A percentile compares a stretch with the other conserved stretches of the same genome.
Evolutionary conservation across 495 filamentous ascomycete species (phyloP).

Genomic region (Amniculicola lignicola): DNA sequence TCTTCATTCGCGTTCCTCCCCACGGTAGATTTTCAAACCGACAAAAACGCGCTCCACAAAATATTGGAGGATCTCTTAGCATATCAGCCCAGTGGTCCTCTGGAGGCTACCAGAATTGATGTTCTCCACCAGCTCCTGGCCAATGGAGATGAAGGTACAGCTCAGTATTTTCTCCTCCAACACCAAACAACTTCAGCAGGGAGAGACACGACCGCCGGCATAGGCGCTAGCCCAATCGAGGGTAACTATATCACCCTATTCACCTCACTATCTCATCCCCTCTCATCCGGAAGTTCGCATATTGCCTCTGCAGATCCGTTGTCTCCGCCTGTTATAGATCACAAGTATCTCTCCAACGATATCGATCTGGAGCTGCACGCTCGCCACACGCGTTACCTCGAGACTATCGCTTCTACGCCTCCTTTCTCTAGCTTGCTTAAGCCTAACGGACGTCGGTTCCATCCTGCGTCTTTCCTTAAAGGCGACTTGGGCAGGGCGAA

Average conservation of each 20-base stretch:
- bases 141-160: constrained; percentile 28
- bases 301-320: constrained; percentile 55
- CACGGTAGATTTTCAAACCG: neutral
- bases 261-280: constrained; percentile 37
- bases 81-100: neutral
- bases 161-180: neutral
- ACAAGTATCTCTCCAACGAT: constrained; percentile 48
- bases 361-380: constrained; percentile 7
- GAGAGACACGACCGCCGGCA: constrained; percentile 29
- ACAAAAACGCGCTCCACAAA: neutral
- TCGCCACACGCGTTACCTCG: neutral
- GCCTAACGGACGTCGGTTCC: neutral
- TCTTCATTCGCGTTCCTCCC: neutral
- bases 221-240: constrained; percentile 12
- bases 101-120: neutral
- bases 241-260: constrained; percentile 36
- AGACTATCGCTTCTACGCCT: neutral
- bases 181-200: neutral
- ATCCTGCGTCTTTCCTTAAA: neutral
- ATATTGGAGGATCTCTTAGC: neutral
- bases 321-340: constrained; percentile 56
- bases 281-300: constrained; percentile 42
- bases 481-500: neutral
- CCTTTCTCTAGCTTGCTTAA: neutral
- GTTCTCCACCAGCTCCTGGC: neutral